A percentile compares a stretch with the other conserved stretches of the same genome.
Conservation (phyloP, 352 stramenopile species). For the Phytophthora podocarpi region DNA sequence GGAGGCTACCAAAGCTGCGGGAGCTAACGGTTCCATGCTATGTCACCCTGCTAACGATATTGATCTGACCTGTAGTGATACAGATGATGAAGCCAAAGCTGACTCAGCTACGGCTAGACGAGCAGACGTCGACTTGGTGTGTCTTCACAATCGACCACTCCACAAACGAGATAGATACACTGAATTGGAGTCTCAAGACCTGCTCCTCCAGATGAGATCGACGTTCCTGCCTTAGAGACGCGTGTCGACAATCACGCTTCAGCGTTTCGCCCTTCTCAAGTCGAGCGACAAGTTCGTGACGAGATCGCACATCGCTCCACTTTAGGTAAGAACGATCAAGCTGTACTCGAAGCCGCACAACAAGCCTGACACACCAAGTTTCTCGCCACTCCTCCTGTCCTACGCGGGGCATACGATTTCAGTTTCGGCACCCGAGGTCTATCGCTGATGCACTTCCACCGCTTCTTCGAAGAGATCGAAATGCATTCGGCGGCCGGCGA, state of each 20-base stretch:
- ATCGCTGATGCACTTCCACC: slow-evolving; percentile 7
- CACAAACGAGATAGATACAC: no score
- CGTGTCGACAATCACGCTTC: slow-evolving; percentile 1
- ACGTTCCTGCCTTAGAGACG: neutral
- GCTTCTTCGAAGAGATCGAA: neutral
- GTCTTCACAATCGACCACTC: neutral
- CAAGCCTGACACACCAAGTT: slow-evolving; percentile 4
- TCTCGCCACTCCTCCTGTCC: slow-evolving; percentile 3
- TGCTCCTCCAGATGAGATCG: neutral
- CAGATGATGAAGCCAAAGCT: neutral
- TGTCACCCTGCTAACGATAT: neutral
- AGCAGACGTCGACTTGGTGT: neutral
- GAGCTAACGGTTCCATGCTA: neutral
- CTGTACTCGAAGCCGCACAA: slow-evolving; percentile 11
- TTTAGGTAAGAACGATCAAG: slow-evolving; percentile 18
- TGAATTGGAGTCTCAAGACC: no score
- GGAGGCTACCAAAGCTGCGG: neutral
- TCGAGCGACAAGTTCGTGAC: neutral
- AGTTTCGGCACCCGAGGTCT: slow-evolving; percentile 13
- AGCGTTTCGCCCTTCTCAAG: neutral
- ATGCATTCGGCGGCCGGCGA: neutral
- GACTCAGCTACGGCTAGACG: neutral
- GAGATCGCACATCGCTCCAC: neutral
- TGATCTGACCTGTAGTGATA: slow-evolving; percentile 2
- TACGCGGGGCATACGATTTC: slow-evolving; percentile 7